A percentile compares a stretch with the other conserved stretches of the same genome.
Evolutionary conservation across 2,329 filamentous ascomycete genomes (phyloP).

Genomic region (Pleurostoma richardsiae): DNA sequence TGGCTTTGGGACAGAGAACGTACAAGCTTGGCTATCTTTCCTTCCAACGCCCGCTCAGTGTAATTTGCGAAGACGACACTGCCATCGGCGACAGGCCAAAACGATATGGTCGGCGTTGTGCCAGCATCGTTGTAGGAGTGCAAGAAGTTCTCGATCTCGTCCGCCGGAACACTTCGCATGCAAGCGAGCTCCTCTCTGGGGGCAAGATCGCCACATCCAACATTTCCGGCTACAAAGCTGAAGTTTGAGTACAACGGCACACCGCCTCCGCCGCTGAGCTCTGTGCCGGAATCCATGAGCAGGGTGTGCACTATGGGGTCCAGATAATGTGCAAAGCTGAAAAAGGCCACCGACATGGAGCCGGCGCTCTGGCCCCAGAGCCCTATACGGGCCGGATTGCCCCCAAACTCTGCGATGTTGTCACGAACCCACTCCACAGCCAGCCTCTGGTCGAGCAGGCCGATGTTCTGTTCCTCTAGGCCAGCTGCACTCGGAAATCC

Average conservation of each 20-base stretch:
- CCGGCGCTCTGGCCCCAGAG: conserved; percentile 45
- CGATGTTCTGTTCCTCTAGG: conserved; percentile 34
- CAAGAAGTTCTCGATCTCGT: conserved; percentile 24
- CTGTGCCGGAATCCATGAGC: conserved; percentile 32
- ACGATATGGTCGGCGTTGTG: conserved; percentile 19
- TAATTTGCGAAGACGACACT: conserved; percentile 26
- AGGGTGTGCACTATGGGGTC: conserved; percentile 34
- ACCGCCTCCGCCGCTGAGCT: conserved; percentile 15
- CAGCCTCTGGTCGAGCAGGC: conserved; percentile 46
- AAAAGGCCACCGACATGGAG: conserved; percentile 27
- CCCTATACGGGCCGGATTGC: conserved; percentile 37
- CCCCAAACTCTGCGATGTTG: conserved; percentile 46
- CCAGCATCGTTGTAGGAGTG: conserved; percentile 17
- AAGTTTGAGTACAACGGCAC: conserved; percentile 25
- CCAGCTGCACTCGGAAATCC: conserved; percentile 22
- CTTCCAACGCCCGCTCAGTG: conserved; percentile 17
- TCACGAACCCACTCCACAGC: conserved; percentile 46
- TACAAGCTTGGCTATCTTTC: conserved; percentile 19
- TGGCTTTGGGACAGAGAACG: not conserved
- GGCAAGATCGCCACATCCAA: conserved; percentile 27
- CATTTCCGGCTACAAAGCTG: conserved; percentile 29
- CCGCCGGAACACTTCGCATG: conserved; percentile 26
- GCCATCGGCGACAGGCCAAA: conserved; percentile 23
- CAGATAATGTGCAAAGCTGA: conserved; percentile 32
- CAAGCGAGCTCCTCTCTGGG: conserved; percentile 26